Evolutionary conservation across 2,329 filamentous ascomycete species (phyloP).

Genomic region (Fusarium sp.): DNA sequence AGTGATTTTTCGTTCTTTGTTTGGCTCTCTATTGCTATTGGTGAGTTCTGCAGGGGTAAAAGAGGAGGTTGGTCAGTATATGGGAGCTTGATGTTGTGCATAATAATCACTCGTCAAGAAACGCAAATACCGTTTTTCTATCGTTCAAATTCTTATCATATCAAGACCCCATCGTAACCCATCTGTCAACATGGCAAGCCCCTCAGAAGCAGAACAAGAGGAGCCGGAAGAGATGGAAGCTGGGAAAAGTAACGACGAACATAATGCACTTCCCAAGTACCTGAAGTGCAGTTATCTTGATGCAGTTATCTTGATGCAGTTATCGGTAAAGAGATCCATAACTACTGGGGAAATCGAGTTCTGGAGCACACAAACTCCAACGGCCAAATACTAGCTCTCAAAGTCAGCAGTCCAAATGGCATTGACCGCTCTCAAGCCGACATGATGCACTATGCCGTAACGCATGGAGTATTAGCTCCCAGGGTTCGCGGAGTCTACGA

Average conservation of each 20-base stretch:
- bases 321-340: neutral
- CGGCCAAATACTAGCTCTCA: neutral
- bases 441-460: conserved; percentile 1
- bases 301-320: neutral
- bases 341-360: neutral
- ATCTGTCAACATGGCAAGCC: neutral
- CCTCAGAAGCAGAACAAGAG: neutral
- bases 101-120: neutral
- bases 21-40: neutral
- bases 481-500: neutral
- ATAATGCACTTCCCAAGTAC: neutral
- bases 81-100: too few species aligned
- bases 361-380: neutral
- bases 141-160: neutral
- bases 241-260: neutral
- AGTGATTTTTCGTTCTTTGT: neutral
- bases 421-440: neutral
- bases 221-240: neutral
- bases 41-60: neutral
- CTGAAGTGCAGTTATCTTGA: too few species aligned
- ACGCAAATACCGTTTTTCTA: too few species aligned
- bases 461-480: neutral
- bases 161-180: fast-evolving
- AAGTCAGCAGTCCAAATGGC: neutral
- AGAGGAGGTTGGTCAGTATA: neutral